Evolutionary conservation across 768 basidiomycete species (phyloP).

Genomic region (Leccinum broughii): DNA sequence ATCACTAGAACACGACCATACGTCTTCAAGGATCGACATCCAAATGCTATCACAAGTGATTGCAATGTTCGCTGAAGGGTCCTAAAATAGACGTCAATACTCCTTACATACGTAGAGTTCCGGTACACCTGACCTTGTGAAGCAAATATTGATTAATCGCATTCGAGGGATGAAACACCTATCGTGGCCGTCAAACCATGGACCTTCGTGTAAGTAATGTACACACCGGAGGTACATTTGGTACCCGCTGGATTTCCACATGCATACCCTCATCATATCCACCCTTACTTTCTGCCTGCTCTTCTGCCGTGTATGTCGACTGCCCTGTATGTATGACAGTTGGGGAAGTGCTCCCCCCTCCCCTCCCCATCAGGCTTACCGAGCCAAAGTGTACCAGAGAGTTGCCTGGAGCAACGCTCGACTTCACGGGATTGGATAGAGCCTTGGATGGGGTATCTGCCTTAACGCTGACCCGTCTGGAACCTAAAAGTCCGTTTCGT

Average conservation of each 20-base stretch:
- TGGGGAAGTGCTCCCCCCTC: too few species aligned
- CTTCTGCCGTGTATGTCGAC: too few species aligned
- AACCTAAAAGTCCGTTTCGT: too few species aligned
- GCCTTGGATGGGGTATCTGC: too few species aligned
- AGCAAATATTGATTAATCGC: slow-evolving; percentile 8
- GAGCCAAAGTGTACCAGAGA: rapidly evolving
- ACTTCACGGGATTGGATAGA: too few species aligned
- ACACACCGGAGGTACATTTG: neutral
- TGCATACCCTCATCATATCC: neutral
- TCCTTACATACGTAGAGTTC: too few species aligned
- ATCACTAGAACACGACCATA: neutral
- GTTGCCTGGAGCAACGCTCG: too few species aligned
- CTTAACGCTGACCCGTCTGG: too few species aligned
- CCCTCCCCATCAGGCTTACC: too few species aligned
- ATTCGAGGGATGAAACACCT: slow-evolving; percentile 8
- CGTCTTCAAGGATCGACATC: slow-evolving; percentile 10
- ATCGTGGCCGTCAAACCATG: neutral
- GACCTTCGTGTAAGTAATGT: neutral
- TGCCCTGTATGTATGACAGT: too few species aligned
- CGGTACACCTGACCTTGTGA: neutral
- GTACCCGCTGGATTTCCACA: neutral
- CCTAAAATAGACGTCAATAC: neutral
- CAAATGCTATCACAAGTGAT: slow-evolving; percentile 11
- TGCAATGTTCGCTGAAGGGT: slow-evolving; percentile 7
- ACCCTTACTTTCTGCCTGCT: too few species aligned